Evolutionary conservation across 2,329 filamentous ascomycete genomes (phyloP), one percentile per base, ranked within the genome.

Genomic region (Erysiphe pulchra): DNA sequence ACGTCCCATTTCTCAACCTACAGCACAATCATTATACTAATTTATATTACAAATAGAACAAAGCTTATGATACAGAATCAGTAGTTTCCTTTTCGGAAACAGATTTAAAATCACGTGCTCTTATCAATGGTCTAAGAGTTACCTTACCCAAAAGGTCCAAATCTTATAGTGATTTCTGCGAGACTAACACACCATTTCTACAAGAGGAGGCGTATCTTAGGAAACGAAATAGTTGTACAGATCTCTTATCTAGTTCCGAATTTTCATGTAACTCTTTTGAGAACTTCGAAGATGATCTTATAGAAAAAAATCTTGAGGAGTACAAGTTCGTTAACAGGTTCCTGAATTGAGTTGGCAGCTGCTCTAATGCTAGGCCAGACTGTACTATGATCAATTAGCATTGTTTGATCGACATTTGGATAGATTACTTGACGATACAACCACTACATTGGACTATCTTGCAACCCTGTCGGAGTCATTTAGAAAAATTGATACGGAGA

Each of bases 391-490:
- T 55, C 85, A 92, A 61, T 70, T 93, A 13, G 70, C 75, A 46
- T 67, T 87, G 53, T 85, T 84, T 0, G 79, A 86, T 56, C 71
- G 77, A 16, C 84, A 95, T 60, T 70, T 98, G 37, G 78, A 85
- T 50, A 72, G 73, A 37, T 69, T 98, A 13, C 70, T 94, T 20
- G 65, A 71, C 28, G 83, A 85, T 57, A 85, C 87, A 1, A 73
- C 81, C 46, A 71, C 71, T 16, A 80, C 85, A 0, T 67, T 98
- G 36, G 68, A 75, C 39, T 67, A 92, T 16, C 69, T 98, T 28
- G 77, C 80, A 14, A 75, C 72, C 0, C 69, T 98, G 14, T 86
- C 86, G 13, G 73, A 78, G 54, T 87, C 86, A 5, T 98, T 98
- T 64, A 77, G 78, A 52, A 68, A 78, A 0, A 87, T 98, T 43